Evolutionary conservation across 208 protist genomes (phyloP).

Genomic region (Eutreptiella sp.): DNA sequence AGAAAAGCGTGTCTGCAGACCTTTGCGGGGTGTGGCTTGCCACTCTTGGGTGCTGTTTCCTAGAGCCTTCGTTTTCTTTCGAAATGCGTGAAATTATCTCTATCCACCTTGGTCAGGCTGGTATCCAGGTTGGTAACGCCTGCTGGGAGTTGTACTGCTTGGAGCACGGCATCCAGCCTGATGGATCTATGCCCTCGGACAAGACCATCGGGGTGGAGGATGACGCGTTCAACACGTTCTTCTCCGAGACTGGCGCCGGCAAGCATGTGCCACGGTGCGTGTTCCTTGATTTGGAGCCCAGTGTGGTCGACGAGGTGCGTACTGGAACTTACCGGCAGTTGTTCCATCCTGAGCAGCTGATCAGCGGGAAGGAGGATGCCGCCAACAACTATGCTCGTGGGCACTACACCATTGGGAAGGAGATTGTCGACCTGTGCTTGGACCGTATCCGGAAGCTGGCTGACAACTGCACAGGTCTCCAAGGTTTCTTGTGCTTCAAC

Average conservation of each 20-base stretch:
- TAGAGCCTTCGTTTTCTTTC: no score
- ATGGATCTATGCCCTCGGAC: conserved; percentile 74
- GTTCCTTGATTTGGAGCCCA: conserved; percentile 94
- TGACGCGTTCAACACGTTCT: conserved; percentile 92
- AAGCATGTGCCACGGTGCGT: conserved; percentile 89
- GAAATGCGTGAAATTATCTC: conserved; percentile 87
- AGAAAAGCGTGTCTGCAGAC: no score
- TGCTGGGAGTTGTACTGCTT: conserved; percentile 88
- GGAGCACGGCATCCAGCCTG: conserved; percentile 79
- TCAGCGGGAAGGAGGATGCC: conserved; percentile 94
- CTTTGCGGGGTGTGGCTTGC: no score
- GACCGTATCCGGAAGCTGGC: conserved; percentile 93
- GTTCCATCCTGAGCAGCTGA: conserved; percentile 94
- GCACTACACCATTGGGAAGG: conserved; percentile 97
- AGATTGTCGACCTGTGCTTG: conserved; percentile 86
- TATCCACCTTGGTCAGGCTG: conserved; percentile 92
- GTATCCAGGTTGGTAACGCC: conserved; percentile 93
- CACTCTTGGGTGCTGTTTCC: no score
- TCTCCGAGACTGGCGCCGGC: conserved; percentile 78
- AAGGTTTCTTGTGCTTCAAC: conserved; percentile 98
- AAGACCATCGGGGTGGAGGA: conserved; percentile 70
- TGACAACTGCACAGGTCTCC: conserved; percentile 94
- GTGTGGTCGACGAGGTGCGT: conserved; percentile 92
- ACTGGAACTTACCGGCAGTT: conserved; percentile 87
- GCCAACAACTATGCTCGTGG: conserved; percentile 97